Base-by-base conservation (phyloP, 495 filamentous ascomycete genomes). In the Patellaria atrata region DNA sequence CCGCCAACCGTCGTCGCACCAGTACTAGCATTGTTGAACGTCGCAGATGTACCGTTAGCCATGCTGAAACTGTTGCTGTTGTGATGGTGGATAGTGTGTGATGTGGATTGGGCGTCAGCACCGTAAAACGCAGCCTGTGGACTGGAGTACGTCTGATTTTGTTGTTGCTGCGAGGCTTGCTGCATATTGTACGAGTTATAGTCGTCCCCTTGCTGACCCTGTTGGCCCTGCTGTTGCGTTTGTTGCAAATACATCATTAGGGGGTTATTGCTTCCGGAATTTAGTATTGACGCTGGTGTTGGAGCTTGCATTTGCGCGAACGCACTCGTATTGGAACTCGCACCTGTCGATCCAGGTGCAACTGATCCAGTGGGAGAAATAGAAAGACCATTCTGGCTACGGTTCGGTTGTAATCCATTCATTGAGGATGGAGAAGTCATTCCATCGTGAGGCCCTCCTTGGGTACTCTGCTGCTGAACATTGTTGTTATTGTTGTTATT, bases 181-280 rank as follows among this genome's bases (percentile, higher is more conserved):
- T 86, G 79, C 4, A 70, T 44, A 23, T 57, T 55, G 18, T n/a
- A n/a, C n/a, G n/a, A n/a, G n/a, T n/a, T n/a, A n/a, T n/a, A n/a
- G n/a, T 57, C 56, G 26, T 71, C 48, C 64, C 64, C 3, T 64
- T 59, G 42, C 71, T 70, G 27, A 49, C 52, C 31, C 43, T 64
- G 64, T 22, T 47, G 55, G 21, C 53, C 50, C 37, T 70, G 68
- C 44, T 73, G 68, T 37, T 75, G 71, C 32, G 71, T 71, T 28
- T 64, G 56, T 23, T 77, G 70, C 25, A 94, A 71, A 55, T 92
- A 94, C 75, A 94, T 69, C n/a, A 82, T 91, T 50, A 97, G 59
- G 0, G 89, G 89, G 55, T 97, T 97, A 64, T 70, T 86, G 37
- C 65, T 63, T 20, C 75, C 74, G 24, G 69, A 72, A 53, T 87